Evolutionary conservation across 495 filamentous ascomycete species (phyloP).

Genomic region (Penicillium flavigenum): DNA sequence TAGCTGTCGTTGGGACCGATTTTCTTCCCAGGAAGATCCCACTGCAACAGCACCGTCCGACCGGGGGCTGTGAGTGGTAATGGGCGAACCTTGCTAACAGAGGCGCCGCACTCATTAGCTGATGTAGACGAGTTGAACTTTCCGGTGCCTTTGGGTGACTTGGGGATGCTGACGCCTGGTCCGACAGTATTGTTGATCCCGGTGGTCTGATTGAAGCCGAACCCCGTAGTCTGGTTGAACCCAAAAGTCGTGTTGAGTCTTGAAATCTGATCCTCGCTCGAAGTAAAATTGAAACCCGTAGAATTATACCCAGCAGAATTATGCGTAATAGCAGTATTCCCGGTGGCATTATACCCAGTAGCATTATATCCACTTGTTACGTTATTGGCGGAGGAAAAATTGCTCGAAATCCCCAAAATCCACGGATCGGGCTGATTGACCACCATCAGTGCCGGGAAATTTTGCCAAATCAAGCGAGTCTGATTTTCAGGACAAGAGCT

Average conservation of each 20-base stretch:
- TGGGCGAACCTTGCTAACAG: constrained; percentile 63
- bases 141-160: constrained; percentile 24
- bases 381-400: constrained; percentile 14
- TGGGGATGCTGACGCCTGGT: constrained; percentile 35
- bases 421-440: constrained; percentile 76
- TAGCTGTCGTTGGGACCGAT: constrained; percentile 85
- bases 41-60: constrained; percentile 65
- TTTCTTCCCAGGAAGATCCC: constrained; percentile 66
- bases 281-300: neutral
- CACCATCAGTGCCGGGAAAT: constrained; percentile 75
- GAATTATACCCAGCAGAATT: neutral
- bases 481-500: constrained; percentile 70
- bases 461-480: constrained; percentile 82
- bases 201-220: constrained; percentile 54
- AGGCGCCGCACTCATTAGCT: constrained; percentile 52
- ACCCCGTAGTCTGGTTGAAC: constrained; percentile 1
- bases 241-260: neutral
- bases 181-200: constrained; percentile 43
- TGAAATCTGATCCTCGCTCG: neutral
- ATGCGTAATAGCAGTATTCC: neutral
- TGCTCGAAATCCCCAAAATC: constrained; percentile 28
- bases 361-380: neutral
- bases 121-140: constrained; percentile 38
- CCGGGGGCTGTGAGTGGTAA: constrained; percentile 74
- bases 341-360: neutral